Evolutionary conservation across 2,329 filamentous ascomycete genomes (phyloP).

Genomic region (Paramyrothecium sp.): DNA sequence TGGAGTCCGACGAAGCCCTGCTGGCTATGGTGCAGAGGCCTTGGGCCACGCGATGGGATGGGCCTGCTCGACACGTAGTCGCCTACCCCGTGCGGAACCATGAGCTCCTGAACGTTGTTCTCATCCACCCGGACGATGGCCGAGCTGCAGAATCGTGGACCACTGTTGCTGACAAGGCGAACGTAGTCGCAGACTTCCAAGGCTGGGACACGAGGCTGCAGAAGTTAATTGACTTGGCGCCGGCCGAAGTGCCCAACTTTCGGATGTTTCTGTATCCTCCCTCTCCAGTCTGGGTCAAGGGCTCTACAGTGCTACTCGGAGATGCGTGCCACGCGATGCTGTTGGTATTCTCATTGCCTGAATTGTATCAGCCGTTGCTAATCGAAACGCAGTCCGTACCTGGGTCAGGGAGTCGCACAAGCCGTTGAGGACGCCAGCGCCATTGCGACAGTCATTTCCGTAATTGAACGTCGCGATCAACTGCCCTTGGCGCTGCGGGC

Average conservation of each 20-base stretch:
- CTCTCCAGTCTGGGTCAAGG: neutral
- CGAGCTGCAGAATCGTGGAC: neutral
- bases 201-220: neutral
- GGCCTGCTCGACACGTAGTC: neutral
- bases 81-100: neutral
- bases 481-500: neutral
- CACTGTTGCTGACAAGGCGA: neutral
- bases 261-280: neutral
- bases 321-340: neutral
- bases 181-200: neutral
- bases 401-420: neutral
- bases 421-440: neutral
- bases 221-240: neutral
- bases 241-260: neutral
- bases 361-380: neutral
- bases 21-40: neutral
- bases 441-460: neutral
- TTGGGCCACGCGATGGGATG: neutral
- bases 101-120: neutral
- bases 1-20: neutral
- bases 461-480: neutral
- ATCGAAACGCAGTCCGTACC: neutral
- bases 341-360: neutral
- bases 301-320: neutral
- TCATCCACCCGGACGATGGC: neutral